These are phyloP conservation scores for Begonia peltatifolia DNA, from an alignment of 306 rosid species.

Conservation along the genomic window DNA sequence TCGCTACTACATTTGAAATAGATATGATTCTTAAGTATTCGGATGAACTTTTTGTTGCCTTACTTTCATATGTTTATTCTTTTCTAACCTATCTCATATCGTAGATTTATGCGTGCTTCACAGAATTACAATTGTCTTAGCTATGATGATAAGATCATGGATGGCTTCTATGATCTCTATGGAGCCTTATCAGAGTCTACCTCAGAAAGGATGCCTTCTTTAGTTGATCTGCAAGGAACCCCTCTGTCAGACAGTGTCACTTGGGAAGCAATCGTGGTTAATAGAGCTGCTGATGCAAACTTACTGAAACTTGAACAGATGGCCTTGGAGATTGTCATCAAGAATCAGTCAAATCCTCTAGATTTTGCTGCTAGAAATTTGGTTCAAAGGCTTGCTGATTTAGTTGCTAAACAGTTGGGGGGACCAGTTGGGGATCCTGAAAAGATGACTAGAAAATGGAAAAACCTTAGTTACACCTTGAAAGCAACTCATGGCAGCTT, in stretches of 20 bases:
- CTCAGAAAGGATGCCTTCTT: constrained; percentile 77
- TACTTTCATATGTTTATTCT: constrained; percentile 26
- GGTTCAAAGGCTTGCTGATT: constrained; percentile 62
- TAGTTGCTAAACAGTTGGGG: constrained; percentile 90
- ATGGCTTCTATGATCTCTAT: constrained; percentile 91
- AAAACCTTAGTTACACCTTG: constrained; percentile 55
- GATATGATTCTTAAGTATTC: too few species aligned
- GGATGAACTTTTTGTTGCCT: not conserved
- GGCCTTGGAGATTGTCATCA: constrained; percentile 49
- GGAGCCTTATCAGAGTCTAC: constrained; percentile 50
- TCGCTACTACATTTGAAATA: too few species aligned
- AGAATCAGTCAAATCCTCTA: constrained; percentile 38
- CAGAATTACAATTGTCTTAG: constrained; percentile 96
- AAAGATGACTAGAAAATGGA: constrained; percentile 65
- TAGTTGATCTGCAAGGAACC: constrained; percentile 86
- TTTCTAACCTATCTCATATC: constrained; percentile 74
- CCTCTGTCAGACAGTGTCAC: constrained; percentile 48
- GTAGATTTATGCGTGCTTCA: constrained; percentile 85
- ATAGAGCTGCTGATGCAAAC: constrained; percentile 70
- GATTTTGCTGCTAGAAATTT: constrained; percentile 35
- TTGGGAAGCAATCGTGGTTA: constrained; percentile 93
- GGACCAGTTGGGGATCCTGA: constrained; percentile 80
- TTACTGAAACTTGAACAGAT: constrained; percentile 72
- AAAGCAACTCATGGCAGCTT: constrained; percentile 83
- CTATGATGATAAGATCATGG: constrained; percentile 89